Evolutionary conservation across 2,329 filamentous ascomycete genomes (phyloP).

Genomic region (Aureobasidium sp.): DNA sequence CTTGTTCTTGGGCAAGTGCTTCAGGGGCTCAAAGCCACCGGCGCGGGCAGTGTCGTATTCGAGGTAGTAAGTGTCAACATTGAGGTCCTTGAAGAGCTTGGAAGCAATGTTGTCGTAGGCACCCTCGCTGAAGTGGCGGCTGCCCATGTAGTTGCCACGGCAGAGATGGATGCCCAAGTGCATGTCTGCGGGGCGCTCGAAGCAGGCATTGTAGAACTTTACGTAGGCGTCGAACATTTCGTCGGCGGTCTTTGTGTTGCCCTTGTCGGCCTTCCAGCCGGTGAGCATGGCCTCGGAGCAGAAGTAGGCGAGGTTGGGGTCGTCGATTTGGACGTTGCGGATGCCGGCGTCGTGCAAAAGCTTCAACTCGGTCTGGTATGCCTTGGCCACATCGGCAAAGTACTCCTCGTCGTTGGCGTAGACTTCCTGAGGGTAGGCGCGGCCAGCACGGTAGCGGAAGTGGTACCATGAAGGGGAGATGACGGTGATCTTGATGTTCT

Average conservation of each 20-base stretch:
- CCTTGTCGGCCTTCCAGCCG: slow-evolving; percentile 56
- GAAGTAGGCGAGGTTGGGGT: slow-evolving; percentile 46
- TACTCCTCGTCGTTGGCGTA: slow-evolving; percentile 35
- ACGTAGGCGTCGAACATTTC: slow-evolving; percentile 66
- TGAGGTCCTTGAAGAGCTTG: slow-evolving; percentile 25
- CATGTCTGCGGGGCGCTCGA: slow-evolving; percentile 57
- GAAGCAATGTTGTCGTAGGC: slow-evolving; percentile 25
- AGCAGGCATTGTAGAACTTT: slow-evolving; percentile 62
- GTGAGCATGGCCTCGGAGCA: slow-evolving; percentile 60
- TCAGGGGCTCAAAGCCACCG: slow-evolving; percentile 34
- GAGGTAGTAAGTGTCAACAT: slow-evolving; percentile 29
- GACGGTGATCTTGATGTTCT: slow-evolving; percentile 60
- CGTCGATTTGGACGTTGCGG: slow-evolving; percentile 36
- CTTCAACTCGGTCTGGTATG: slow-evolving; percentile 34
- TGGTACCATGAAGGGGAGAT: slow-evolving; percentile 63
- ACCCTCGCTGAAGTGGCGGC: slow-evolving; percentile 34
- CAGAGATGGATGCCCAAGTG: slow-evolving; percentile 70
- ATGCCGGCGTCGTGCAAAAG: slow-evolving; percentile 32
- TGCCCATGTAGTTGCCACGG: slow-evolving; percentile 36
- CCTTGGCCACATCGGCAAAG: slow-evolving; percentile 33
- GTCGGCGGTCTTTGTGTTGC: slow-evolving; percentile 57
- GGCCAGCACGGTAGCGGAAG: slow-evolving; percentile 47
- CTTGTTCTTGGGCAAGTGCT: slow-evolving; percentile 33
- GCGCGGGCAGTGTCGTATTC: slow-evolving; percentile 37
- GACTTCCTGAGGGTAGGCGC: slow-evolving; percentile 32